phyloP scores from a whole-genome alignment of 176 grass and related monocot species.

The Aechmea fasciata region DNA sequence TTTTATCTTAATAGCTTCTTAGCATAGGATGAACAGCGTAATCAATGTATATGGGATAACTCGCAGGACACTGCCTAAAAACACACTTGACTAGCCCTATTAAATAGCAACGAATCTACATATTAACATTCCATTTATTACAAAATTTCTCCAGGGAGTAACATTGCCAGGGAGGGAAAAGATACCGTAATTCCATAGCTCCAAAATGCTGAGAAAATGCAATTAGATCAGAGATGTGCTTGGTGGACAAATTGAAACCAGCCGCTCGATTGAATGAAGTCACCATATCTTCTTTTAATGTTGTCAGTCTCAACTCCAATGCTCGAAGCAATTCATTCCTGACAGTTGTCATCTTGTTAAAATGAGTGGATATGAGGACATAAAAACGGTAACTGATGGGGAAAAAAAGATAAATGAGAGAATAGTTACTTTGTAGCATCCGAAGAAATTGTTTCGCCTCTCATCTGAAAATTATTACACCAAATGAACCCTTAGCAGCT shows the following conservation, averaged over 20 bases:
- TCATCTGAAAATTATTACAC: constrained; percentile 47
- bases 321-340: constrained; percentile 90
- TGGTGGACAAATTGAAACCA: constrained; percentile 40
- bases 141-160: too few relatives aligned
- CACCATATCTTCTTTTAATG: constrained; percentile 69
- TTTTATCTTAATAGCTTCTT: neutral
- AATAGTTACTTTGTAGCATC: constrained; percentile 74
- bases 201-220: constrained; percentile 74
- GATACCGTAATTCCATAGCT: constrained; percentile 72
- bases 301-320: constrained; percentile 72
- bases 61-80: too few relatives aligned
- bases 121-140: constrained; percentile 12
- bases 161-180: neutral
- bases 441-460: constrained; percentile 43
- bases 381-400: constrained; percentile 6
- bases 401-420: constrained; percentile 2
- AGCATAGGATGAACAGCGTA: neutral
- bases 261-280: constrained; percentile 47
- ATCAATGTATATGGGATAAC: too few relatives aligned
- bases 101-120: too few relatives aligned
- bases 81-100: too few relatives aligned
- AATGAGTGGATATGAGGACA: constrained; percentile 21
- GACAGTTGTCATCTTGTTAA: constrained; percentile 18
- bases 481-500: constrained; percentile 5
- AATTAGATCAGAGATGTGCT: constrained; percentile 60